Base-by-base conservation (phyloP, 2,329 filamentous ascomycete species). In the Ceratocystiopsis minuta region DNA sequence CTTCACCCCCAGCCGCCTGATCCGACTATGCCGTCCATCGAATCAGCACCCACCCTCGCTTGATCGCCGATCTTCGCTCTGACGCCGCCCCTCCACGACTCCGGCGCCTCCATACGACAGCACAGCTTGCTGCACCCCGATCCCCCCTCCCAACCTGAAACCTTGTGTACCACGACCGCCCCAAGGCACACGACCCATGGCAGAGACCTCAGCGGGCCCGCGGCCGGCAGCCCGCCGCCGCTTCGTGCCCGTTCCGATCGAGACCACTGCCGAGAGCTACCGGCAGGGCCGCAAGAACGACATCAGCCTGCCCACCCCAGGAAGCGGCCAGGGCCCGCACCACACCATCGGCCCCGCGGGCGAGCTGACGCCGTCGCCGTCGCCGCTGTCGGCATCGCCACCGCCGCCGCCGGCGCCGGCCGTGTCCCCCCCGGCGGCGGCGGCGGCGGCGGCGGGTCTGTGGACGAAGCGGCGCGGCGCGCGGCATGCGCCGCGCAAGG, bases 201-300 rank as follows among this genome's bases (percentile, higher is more conserved):
- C 43, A 14, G 38, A 39, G 4, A 31, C 39, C 6, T 28, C 37
- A 7, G 9, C 35, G 3, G 40, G 35, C 28, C 7, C 43, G 15
- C 31, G 36, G 17, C 34, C 40, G 38, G 24, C 44, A 31, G 39
- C 43, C 4, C 45, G 44, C 3, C 65, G 71, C 53, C 73, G 73
- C 51, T 83, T 83, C 60, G 67, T 63, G 36, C 78, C 79, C 32
- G 68, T 80, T 42, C 78, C 79, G 15, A 72, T 86, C 48, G 81
- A 86, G 57, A 85, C 80, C 10, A 78, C 71, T 2, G 74, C 72
- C 50, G 73, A 75, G 49, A 70, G 72, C 38, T 70, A 65, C 54
- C 63, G 73, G 52, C 64, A 65, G 53, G 52, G 10, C 11, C 31
- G 31, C 31, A 32, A 32, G 31, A 14, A 14, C 31, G 31, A 14